phyloP scores from a whole-genome alignment of 1,284 basidiomycete species.

The Malassezia obtusa region DNA sequence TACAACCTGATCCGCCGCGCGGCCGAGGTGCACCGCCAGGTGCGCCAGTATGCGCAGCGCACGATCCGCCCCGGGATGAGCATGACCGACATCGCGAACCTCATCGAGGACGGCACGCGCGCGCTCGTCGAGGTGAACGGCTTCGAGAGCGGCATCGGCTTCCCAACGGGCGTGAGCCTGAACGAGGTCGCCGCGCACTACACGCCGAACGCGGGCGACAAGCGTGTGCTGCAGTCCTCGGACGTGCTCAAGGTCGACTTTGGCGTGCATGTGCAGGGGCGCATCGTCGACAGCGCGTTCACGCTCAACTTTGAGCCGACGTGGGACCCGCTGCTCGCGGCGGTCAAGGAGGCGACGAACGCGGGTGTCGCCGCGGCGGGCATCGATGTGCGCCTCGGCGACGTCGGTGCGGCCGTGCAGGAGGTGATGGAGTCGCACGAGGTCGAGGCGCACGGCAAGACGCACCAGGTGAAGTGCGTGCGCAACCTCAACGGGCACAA shows the following conservation, averaged over 20 bases:
- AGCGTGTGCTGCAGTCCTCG: slow-evolving; percentile 67
- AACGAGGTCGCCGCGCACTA: slow-evolving; percentile 97
- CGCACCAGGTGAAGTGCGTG: slow-evolving; percentile 54
- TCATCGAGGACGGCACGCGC: slow-evolving; percentile 68
- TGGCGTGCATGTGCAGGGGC: slow-evolving; percentile 88
- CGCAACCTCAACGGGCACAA: slow-evolving; percentile 47
- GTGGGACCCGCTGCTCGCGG: slow-evolving; percentile 78
- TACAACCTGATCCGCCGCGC: slow-evolving; percentile 84
- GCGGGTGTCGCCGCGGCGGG: slow-evolving; percentile 69
- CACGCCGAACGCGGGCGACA: slow-evolving; percentile 91
- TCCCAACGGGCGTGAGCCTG: slow-evolving; percentile 84
- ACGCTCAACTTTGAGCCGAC: slow-evolving; percentile 80
- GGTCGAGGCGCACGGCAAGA: slow-evolving; percentile 77
- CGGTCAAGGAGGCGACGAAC: slow-evolving; percentile 86
- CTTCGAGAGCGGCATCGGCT: slow-evolving; percentile 80
- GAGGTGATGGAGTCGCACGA: slow-evolving; percentile 99
- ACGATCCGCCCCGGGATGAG: slow-evolving; percentile 84
- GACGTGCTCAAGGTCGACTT: slow-evolving; percentile 97
- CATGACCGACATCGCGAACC: slow-evolving; percentile 86
- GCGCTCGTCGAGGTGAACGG: slow-evolving; percentile 76
- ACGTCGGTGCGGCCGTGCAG: slow-evolving; percentile 83
- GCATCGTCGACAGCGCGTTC: slow-evolving; percentile 91
- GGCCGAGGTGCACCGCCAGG: slow-evolving; percentile 84
- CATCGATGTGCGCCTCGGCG: slow-evolving; percentile 87
- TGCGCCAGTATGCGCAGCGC: slow-evolving; percentile 68